Base-by-base conservation (phyloP, 2,329 filamentous ascomycete genomes). In the Exophiala sideris region DNA sequence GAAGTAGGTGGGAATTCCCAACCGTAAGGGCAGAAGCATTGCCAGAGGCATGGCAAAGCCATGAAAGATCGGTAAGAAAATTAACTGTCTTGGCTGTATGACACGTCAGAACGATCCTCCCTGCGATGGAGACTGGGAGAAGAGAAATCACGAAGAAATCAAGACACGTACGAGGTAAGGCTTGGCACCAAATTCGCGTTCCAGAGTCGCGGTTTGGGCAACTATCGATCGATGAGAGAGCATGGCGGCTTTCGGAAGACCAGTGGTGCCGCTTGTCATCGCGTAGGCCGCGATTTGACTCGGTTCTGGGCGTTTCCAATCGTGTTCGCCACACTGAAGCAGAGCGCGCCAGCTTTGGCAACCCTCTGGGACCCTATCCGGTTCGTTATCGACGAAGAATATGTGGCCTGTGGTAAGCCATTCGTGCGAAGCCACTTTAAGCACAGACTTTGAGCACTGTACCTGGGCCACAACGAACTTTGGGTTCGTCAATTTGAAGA, bases 191-290 rank as follows among this genome's bases (percentile, higher is more conserved):
- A 60, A 58, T 20, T 51, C 50, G 39, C 44, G 20, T 46, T 63
- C 57, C n/a, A 63, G 35, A 32, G 56, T 44, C n/a, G 46, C 45
- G 38, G 54, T 50, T 49, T 62, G 60, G 51, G 59, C 54, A 32
- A 64, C 57, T n/a, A 62, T 33, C 16, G 49, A 59, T 16, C 73
- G 69, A 64, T 87, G 84, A 1, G 79, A 79, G 46, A 85, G 74
- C 58, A 76, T 75, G 20, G 79, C 78, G 0, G 79, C 81, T 62
- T 86, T 86, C 0, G 83, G 82, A 1, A n/a, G n/a, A n/a, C n/a
- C n/a, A n/a, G n/a, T n/a, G n/a, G n/a, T n/a, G n/a, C n/a, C n/a
- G n/a, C n/a, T 81, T 57, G 77, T 82, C 58, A 82, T 83, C 48
- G 52, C 47, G 54, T 62, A 55, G 20, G 52, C 36, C 3, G 72